Conservation (phyloP, 768 basidiomycete genomes). For the Termitomyces sp. region DNA sequence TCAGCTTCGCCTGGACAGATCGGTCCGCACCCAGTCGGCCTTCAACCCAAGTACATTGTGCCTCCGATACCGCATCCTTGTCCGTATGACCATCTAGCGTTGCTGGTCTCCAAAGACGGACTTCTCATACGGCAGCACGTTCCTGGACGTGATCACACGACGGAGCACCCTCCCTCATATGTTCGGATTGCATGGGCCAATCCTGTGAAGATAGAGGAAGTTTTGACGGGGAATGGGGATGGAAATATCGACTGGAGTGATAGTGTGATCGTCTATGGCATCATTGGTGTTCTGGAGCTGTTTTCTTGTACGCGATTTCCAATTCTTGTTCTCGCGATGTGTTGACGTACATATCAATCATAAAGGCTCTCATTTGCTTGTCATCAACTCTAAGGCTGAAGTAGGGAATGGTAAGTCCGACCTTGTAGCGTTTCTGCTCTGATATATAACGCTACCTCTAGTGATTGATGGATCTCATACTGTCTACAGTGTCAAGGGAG, state of each 20-base stretch:
- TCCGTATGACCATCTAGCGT: conserved; percentile 65
- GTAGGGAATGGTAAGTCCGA: conserved; percentile 60
- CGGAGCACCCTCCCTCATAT: conserved; percentile 29
- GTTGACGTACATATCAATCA: conserved; percentile 1
- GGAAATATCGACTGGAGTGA: conserved; percentile 49
- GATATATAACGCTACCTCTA: conserved; percentile 21
- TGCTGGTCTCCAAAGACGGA: conserved; percentile 56
- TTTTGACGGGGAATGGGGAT: conserved; percentile 26
- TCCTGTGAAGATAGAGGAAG: conserved; percentile 46
- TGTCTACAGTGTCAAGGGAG: conserved; percentile 66
- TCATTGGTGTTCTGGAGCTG: conserved; percentile 70
- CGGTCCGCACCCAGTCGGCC: conserved; percentile 23
- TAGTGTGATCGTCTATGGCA: conserved; percentile 64
- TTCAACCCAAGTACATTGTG: conserved; percentile 63
- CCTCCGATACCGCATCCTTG: conserved; percentile 74
- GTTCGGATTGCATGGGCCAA: conserved; percentile 58
- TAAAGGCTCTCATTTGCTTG: conserved; percentile 71
- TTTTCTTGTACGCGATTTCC: conserved; percentile 52
- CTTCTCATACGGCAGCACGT: conserved; percentile 64
- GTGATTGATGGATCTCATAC: conserved; percentile 61
- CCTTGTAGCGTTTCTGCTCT: background rate
- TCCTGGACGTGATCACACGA: conserved; percentile 19
- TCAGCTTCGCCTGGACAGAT: conserved; percentile 11
- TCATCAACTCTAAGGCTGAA: conserved; percentile 59
- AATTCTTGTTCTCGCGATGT: background rate